Percentiles rank a stretch among this genome's conserved stretches.
Conservation (phyloP, 257 asterid genomes). For the Marsdenia floribunda region DNA sequence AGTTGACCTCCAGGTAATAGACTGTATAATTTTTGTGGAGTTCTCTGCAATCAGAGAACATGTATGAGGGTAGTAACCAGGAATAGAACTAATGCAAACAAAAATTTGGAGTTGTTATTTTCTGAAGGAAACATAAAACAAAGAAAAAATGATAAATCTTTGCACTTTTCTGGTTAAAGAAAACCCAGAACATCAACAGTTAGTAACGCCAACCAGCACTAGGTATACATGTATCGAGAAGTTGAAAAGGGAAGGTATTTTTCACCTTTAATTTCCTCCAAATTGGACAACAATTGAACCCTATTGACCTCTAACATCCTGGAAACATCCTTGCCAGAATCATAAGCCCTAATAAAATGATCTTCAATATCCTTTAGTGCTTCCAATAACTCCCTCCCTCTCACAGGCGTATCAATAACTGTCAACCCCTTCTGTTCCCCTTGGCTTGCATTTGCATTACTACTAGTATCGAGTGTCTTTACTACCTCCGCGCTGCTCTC, state of each 20-base stretch:
- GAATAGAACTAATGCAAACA: background rate
- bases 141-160: no score
- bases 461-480: slow-evolving; percentile 29
- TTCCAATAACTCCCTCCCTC: slow-evolving; percentile 86
- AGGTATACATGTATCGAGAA: background rate
- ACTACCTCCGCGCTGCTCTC: slow-evolving; percentile 33
- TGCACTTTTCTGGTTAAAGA: background rate
- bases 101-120: background rate
- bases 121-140: background rate
- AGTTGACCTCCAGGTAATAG: slow-evolving; percentile 57
- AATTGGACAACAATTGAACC: slow-evolving; percentile 74
- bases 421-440: slow-evolving; percentile 49
- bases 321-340: slow-evolving; percentile 83
- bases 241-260: background rate
- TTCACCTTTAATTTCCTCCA: slow-evolving; percentile 80
- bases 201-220: background rate
- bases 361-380: slow-evolving; percentile 82
- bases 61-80: background rate
- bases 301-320: slow-evolving; percentile 87
- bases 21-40: slow-evolving; percentile 66
- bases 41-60: slow-evolving; percentile 48
- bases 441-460: slow-evolving; percentile 28
- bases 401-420: slow-evolving; percentile 64
- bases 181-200: background rate
- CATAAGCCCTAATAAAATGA: slow-evolving; percentile 71